phyloP scores from a whole-genome alignment of 306 rosid genomes.

The Boehmeria nivea region DNA sequence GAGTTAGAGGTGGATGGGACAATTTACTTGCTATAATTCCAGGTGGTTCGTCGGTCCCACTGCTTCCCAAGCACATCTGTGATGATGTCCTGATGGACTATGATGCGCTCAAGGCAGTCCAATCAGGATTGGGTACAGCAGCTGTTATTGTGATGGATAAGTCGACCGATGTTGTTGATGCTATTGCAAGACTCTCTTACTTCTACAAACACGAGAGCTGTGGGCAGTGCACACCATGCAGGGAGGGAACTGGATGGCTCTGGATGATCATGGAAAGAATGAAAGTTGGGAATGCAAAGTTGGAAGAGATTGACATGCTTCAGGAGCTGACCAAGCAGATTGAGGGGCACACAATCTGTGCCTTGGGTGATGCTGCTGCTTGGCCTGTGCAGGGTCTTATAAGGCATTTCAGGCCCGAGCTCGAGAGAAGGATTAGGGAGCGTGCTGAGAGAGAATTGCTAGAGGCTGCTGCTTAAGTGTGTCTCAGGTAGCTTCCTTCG shows the following conservation, averaged over 20 bases:
- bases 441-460: conserved; percentile 82
- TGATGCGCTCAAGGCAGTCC: conserved; percentile 88
- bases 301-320: conserved; percentile 98
- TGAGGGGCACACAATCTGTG: conserved; percentile 97
- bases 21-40: conserved; percentile 92
- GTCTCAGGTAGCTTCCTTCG: conserved; percentile 41
- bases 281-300: conserved; percentile 94
- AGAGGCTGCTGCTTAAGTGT: conserved; percentile 75
- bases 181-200: conserved; percentile 95
- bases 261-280: conserved; percentile 98
- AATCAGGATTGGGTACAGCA: conserved; percentile 91
- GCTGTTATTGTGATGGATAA: conserved; percentile 99
- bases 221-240: conserved; percentile 99
- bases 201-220: conserved; percentile 99
- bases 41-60: conserved; percentile 97
- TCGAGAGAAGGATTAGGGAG: conserved; percentile 91
- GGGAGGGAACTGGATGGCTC: conserved; percentile 99
- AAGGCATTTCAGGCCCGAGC: conserved; percentile 96
- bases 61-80: conserved; percentile 80
- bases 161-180: conserved; percentile 94
- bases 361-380: conserved; percentile 99
- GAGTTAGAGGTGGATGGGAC: conserved; percentile 99
- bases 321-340: conserved; percentile 98
- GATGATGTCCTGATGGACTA: conserved; percentile 95
- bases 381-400: conserved; percentile 99